Percentiles rank a stretch among this genome's conserved stretches.
Conservation (phyloP, 768 basidiomycete species). For the Epithele typhae region DNA sequence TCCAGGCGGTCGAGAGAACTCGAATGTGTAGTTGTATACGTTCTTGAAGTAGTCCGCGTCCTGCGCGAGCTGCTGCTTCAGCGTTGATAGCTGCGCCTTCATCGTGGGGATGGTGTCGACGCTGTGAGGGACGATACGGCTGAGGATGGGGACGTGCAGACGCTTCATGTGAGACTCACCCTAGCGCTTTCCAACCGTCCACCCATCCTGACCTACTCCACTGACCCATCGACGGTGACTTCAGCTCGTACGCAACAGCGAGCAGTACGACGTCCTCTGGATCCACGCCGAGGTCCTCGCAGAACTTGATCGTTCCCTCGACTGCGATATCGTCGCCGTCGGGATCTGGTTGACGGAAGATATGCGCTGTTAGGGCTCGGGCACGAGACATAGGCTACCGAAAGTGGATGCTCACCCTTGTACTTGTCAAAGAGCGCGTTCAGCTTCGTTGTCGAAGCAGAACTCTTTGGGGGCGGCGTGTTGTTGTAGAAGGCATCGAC, state of each 20-base stretch:
- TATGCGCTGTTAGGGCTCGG: not conserved
- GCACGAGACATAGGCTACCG: not conserved
- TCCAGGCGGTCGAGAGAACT: conserved; percentile 70
- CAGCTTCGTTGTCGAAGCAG: conserved; percentile 31
- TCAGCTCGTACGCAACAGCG: conserved; percentile 76
- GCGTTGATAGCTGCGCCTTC: conserved; percentile 45
- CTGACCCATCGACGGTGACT: conserved; percentile 66
- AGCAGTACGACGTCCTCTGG: conserved; percentile 82
- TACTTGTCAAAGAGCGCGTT: conserved; percentile 39
- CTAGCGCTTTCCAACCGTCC: conserved; percentile 73
- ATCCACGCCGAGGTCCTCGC: conserved; percentile 63
- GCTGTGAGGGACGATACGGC: conserved; percentile 23
- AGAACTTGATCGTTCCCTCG: conserved; percentile 77
- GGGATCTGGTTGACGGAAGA: conserved; percentile 38
- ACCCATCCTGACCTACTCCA: conserved; percentile 73
- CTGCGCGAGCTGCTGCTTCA: conserved; percentile 56
- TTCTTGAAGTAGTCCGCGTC: conserved; percentile 68
- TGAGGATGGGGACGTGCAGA: not conserved
- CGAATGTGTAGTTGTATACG: conserved; percentile 80
- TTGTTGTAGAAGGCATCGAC: conserved; percentile 71
- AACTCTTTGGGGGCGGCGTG: conserved; percentile 22
- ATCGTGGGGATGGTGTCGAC: conserved; percentile 64
- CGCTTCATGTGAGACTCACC: conserved; percentile 39
- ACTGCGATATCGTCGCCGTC: conserved; percentile 63
- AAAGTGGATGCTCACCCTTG: conserved; percentile 25